Evolutionary conservation across 371 early-diverging fungal genomes (phyloP), one percentile per base, ranked within the genome.

Genomic region (Neoconidiobolus thromboides): DNA sequence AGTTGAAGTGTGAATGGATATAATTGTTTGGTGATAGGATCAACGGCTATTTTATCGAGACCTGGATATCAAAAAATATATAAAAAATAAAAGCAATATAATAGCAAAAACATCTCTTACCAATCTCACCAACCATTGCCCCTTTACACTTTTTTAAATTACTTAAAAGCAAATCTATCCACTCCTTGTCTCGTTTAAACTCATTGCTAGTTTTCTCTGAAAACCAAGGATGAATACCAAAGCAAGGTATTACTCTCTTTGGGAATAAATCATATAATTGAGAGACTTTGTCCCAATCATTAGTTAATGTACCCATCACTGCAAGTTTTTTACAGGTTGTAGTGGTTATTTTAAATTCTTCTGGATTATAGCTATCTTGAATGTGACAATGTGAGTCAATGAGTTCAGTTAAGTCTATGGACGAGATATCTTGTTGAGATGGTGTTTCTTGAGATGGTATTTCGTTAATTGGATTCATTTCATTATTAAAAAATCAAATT

Each of bases 211-310:
- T 58, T 2, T 61, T 48, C 59, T 73, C 69, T 3, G 76, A 73
- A 63, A 80, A 83, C 85, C 83, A 85, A 4, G 86, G 85, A 63
- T 86, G 85, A 54, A 84, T 64, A 1, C 85, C 84, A 59, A 77
- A 73, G 5, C 71, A 76, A 1, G 78, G 74, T 5, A 82, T 60
- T 5, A 75, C 55, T 48, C 62, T 60, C 36, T 67, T 62, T 5
- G 66, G 63, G 44, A 66, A 44, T 50, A 56, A 54, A 10, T 53
- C 48, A 3, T 69, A 69, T 50, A 76, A 57, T 42, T 61, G 61
- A 3, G 64, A 62, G 2, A 78, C 70, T 10, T 62, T 43, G 41
- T 62, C 61, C 77, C 74, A 80, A 59, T 81, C 78, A n/a, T 36
- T 42, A n/a, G 56, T 6, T 9, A 7, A 9, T 6, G 56, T 55